These are phyloP conservation scores for Colletotrichum aenigma DNA, from an alignment of 2,329 filamentous ascomycete species.

Conservation along the genomic window DNA sequence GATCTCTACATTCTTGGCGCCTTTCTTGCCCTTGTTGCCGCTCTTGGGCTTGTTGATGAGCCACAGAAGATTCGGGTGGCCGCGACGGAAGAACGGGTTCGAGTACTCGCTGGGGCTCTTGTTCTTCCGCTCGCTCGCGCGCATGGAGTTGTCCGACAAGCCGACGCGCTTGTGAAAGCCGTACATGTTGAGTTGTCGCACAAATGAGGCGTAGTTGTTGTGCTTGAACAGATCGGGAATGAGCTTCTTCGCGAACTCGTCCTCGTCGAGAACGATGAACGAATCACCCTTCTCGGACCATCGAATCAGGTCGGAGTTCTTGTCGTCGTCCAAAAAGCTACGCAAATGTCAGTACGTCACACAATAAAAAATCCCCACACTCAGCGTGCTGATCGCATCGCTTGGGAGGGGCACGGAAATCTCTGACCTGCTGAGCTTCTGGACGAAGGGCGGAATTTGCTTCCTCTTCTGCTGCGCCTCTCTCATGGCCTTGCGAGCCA, in stretches of 20 bases:
- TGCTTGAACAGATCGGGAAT: constrained; percentile 99
- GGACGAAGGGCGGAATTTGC: constrained; percentile 96
- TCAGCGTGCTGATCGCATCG: background rate
- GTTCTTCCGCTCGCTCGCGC: constrained; percentile 93
- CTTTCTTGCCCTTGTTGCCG: constrained; percentile 63
- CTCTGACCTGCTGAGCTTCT: constrained; percentile 94
- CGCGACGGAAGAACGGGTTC: constrained; percentile 94
- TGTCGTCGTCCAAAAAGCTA: constrained; percentile 91
- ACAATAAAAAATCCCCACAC: background rate
- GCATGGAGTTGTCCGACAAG: constrained; percentile 96
- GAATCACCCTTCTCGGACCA: constrained; percentile 98
- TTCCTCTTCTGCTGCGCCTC: constrained; percentile 91
- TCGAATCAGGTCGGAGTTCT: constrained; percentile 92
- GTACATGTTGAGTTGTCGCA: constrained; percentile 95
- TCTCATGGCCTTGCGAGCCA: constrained; percentile 80
- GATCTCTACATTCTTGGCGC: constrained; percentile 66
- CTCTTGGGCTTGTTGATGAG: constrained; percentile 95
- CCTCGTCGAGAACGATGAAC: constrained; percentile 95
- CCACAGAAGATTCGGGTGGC: constrained; percentile 91
- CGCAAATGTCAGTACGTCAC: constrained; percentile 22
- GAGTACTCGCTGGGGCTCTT: constrained; percentile 99
- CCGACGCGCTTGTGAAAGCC: constrained; percentile 97
- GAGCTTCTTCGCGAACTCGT: constrained; percentile 96
- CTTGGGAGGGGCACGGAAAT: background rate
- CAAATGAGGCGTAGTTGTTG: constrained; percentile 97